phyloP scores from a whole-genome alignment of 2,329 filamentous ascomycete species.

The Diaporthe sp. region DNA sequence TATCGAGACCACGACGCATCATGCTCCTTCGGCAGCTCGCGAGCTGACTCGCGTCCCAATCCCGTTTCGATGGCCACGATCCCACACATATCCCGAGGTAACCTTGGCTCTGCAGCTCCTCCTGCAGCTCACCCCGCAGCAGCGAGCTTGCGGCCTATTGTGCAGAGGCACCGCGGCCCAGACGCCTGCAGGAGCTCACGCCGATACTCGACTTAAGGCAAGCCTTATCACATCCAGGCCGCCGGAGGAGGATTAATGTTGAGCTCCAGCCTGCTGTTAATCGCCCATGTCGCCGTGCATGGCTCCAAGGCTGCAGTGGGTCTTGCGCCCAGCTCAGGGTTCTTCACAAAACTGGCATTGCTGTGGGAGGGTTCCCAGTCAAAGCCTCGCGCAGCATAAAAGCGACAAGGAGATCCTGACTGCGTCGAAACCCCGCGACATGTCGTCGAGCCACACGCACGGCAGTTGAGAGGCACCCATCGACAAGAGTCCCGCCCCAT shows the following conservation, averaged over 20 bases:
- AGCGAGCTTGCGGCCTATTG: constrained; percentile 8
- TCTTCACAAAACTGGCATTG: too few species aligned
- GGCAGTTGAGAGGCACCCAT: constrained; percentile 29
- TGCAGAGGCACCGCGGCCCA: not conserved
- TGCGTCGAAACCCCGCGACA: constrained; percentile 27
- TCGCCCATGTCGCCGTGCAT: not conserved
- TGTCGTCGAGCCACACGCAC: constrained; percentile 21
- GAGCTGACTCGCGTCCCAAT: constrained; percentile 23
- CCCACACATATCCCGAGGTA: constrained; percentile 24
- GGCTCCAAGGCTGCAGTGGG: not conserved
- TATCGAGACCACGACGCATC: not conserved
- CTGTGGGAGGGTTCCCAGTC: constrained; percentile 10
- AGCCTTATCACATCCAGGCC: constrained; percentile 30
- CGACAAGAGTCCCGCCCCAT: constrained; percentile 10
- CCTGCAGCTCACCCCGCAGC: constrained; percentile 31
- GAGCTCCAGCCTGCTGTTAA: not conserved
- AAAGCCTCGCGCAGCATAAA: not conserved
- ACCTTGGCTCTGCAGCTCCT: constrained; percentile 29
- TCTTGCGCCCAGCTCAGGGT: not conserved
- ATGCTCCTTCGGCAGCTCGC: constrained; percentile 6
- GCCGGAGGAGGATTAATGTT: not conserved
- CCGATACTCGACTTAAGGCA: constrained; percentile 29
- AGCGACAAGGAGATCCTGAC: constrained; percentile 16
- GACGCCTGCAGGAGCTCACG: constrained; percentile 23
- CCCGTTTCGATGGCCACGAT: constrained; percentile 23